Evolutionary conservation across 192 early-diverging fungal genomes (phyloP), one percentile per base, ranked within the genome.

Genomic region (Powellomyces hirtus): DNA sequence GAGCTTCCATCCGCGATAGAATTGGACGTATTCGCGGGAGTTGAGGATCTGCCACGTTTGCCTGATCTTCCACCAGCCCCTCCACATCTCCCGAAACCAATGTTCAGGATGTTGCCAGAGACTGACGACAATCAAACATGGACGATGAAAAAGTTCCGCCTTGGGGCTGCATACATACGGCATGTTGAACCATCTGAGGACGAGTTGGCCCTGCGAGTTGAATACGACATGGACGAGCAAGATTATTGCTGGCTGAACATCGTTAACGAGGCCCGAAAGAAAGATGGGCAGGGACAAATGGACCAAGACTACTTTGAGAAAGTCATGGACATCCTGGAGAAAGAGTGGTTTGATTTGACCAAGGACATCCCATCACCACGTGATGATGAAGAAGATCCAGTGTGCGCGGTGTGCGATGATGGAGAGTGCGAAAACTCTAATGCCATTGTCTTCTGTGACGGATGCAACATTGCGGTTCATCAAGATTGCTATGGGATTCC

Each of bases 401-500:
- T 86, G 4, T 99, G 97, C 65, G 91, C 91, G 1, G 90, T 99
- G 20, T 99, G 97, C 77, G 94, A 96, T 65, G 94, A 97, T 66
- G 92, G 93, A n/a, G 97, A 99, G 80, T 91, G 92, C 77, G 97
- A 99, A 79, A 99, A 99, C 74, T 90, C 91, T 73, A 99, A 99
- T 71, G 96, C 94, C 0, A 99, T 99, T 55, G 97, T 99, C 5
- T 99, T 97, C 69, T 99, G 97, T 81, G 97, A 99, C 77, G 97
- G 97, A 0, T 99, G 97, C 75, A 96, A 99, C 73, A 74, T 99
- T 53, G 96, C 96, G 1, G 97, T 99, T 8, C 97, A 99, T 81
- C 97, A 99, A 46, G 96, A 98, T 74, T 99, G 97, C 75, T 99
- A 99, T 76, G 97, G 97, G 24, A 88, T 99, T 42, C 96, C 97